Conservation (phyloP, 2,329 filamentous ascomycete genomes). For the Pseudogymnoascus sp. region DNA sequence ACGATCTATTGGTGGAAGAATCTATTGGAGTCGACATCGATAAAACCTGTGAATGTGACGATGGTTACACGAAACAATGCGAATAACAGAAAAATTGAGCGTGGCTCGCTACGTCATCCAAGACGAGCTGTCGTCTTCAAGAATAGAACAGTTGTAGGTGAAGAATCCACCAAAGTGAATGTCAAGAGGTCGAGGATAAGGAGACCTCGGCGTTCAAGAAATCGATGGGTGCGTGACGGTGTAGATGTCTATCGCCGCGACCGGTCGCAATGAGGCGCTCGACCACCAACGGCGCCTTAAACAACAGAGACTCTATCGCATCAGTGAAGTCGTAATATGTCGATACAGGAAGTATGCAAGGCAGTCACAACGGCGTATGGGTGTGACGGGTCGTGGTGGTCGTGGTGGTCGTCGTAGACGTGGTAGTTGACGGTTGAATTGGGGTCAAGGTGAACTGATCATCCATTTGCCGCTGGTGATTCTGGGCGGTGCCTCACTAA, state of each 20-base stretch:
- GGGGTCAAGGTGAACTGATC: slow-evolving; percentile 4
- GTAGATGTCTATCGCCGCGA: slow-evolving; percentile 3
- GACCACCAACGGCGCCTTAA: slow-evolving; percentile 4
- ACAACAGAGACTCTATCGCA: background rate
- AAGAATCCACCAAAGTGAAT: background rate
- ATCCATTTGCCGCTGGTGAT: slow-evolving; percentile 2
- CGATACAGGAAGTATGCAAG: background rate
- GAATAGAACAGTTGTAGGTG: background rate
- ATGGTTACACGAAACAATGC: slow-evolving; percentile 5
- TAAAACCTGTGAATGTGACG: slow-evolving; percentile 6
- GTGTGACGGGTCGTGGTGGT: background rate
- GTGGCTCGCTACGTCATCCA: slow-evolving; percentile 1
- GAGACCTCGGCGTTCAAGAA: background rate
- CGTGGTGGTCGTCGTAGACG: background rate
- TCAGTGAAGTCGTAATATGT: slow-evolving; percentile 3
- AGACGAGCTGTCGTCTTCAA: background rate
- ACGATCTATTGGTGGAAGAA: background rate
- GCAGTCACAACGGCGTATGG: background rate
- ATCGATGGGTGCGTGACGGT: background rate
- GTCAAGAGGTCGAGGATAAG: background rate
- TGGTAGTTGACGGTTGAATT: background rate
- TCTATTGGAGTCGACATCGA: slow-evolving; percentile 8
- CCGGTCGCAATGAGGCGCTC: slow-evolving; percentile 7
- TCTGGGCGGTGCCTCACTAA: slow-evolving; percentile 8
- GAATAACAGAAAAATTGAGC: background rate